These are phyloP conservation scores for Sorghum bicolor DNA, from an alignment of 176 grass and related monocot species.

Conservation along the genomic window Sorghum_bicolor_NCBIv3 NC_012870.2:12690001-12690500, in stretches of 20 bases:
- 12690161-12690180: background rate
- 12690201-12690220: background rate
- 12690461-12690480: background rate
- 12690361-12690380: background rate
- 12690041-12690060: background rate
- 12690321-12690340: background rate
- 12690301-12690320: background rate
- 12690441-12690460: background rate
- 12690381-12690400: background rate
- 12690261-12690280: background rate
- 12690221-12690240: background rate
- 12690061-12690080: conserved; percentile 5
- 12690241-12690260: background rate
- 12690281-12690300: background rate
- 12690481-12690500: background rate
- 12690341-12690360: background rate
- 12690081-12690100: background rate
- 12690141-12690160: conserved; percentile 2
- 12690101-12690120: background rate
- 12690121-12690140: conserved; percentile 1
- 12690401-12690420: background rate
- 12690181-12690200: background rate
- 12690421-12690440: no score
- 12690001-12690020: conserved; percentile 56
- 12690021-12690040: conserved; percentile 57